Evolutionary conservation across 352 stramenopile species (phyloP), one percentile per base, ranked within the genome.

Genomic region (Phytophthora uliginosa): DNA sequence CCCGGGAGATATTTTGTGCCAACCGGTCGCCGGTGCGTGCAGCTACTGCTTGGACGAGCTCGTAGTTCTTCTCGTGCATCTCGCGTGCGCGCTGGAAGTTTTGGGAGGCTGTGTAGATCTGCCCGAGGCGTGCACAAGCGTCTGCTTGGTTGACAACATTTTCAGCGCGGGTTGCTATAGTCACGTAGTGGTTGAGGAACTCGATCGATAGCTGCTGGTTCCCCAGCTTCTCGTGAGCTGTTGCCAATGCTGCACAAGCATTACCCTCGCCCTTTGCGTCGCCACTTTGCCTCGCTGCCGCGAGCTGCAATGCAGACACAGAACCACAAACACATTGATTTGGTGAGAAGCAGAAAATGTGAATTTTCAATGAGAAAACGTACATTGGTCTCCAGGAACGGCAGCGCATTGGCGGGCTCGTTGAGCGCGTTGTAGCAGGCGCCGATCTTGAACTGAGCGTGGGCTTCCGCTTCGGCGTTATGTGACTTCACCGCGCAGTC

Each of bases 1-100:
- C 86, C 0, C 87, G 85, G 15, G 88, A 79, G 12, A 79, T 84
- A 68, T 96, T 95, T 18, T 92, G 75, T 4, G 77, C 65, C 10
- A 79, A 76, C 8, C 71, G 52, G 36, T 94, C 84, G 10, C 68
- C 70, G 0, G 81, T 78, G 38, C 74, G 78, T 12, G 81, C 63
- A 9, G 76, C 77, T 42, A 90, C 72, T 12, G 75, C 82, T 26
- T 86, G 85, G 9, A 93, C 79, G 20, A 97, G 76, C 67, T 98
- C 89, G 64, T 98, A 95, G 74, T 95, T 97, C 42, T 95, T 93
- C 64, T 97, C 90, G 70, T 95, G 95, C 81, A 95, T 97, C 64
- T 97, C 86, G 1, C 96, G 77, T 2, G 93, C 94, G 10, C 82
- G 84, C 9, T 80, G 72, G 63, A 95, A 95, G 56, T 98, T 90